Conservation (phyloP, 805 yeast genomes). For the Monosporozyma servazzii region DNA sequence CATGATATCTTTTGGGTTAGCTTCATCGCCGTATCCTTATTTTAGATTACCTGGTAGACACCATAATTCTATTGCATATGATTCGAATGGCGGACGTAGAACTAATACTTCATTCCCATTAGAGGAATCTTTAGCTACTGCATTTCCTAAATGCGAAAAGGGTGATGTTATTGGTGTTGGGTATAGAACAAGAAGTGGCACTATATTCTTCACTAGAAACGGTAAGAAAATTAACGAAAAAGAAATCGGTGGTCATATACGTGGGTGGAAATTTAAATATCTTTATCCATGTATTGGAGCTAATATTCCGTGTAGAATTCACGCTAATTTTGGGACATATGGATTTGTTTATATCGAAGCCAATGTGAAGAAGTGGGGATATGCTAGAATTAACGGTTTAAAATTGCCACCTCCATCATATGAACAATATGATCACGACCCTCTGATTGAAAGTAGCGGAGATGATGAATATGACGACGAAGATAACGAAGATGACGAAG, state of each 20-base stretch:
- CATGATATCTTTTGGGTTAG: conserved; percentile 63
- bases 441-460: conserved; percentile 55
- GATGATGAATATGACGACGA: conserved; percentile 25
- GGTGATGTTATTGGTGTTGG: conserved; percentile 96
- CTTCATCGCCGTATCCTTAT: conserved; percentile 85
- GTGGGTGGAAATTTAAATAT: conserved; percentile 59
- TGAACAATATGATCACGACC: conserved; percentile 68
- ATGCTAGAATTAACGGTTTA: conserved; percentile 80
- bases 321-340: conserved; percentile 79
- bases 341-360: conserved; percentile 90
- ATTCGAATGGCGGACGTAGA: conserved; percentile 73
- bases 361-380: conserved; percentile 91
- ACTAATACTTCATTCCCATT: conserved; percentile 63
- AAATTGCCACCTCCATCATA: conserved; percentile 93
- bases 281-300: conserved; percentile 88
- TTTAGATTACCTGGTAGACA: conserved; percentile 92
- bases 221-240: conserved; percentile 84
- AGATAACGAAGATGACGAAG: conserved; percentile 21
- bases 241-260: conserved; percentile 69
- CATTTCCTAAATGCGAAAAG: conserved; percentile 53
- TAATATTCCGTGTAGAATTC: conserved; percentile 69
- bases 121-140: conserved; percentile 36
- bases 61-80: conserved; percentile 76
- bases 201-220: conserved; percentile 87
- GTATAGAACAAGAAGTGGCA: conserved; percentile 69